Percentiles rank a stretch among this genome's conserved stretches.
phyloP scores from a whole-genome alignment of 176 grass and related monocot species.

The Raddia distichophylla region DNA sequence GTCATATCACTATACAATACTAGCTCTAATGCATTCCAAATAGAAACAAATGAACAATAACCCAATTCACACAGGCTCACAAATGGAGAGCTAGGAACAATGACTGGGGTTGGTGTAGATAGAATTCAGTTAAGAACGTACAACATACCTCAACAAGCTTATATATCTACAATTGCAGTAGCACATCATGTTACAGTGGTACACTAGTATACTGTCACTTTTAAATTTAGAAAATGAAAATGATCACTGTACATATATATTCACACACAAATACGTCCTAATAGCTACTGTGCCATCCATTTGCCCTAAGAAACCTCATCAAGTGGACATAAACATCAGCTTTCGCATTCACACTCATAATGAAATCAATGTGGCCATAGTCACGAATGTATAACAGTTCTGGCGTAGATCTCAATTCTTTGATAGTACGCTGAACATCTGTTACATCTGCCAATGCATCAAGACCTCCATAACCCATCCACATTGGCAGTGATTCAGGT shows the following conservation, averaged over 20 bases:
- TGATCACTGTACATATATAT: background rate
- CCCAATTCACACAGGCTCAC: no score
- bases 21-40: no score
- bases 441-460: constrained; percentile 80
- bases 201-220: background rate
- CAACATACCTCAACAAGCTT: no score
- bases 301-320: constrained; percentile 67
- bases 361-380: constrained; percentile 83
- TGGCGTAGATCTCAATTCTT: constrained; percentile 63
- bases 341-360: constrained; percentile 68
- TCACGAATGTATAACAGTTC: constrained; percentile 69
- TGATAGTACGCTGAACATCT: constrained; percentile 66
- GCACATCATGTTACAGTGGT: no score
- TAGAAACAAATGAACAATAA: no score
- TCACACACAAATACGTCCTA: constrained; percentile 41
- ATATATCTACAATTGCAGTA: no score
- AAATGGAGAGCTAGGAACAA: no score
- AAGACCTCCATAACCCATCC: constrained; percentile 84
- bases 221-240: background rate
- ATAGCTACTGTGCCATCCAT: constrained; percentile 60
- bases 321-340: constrained; percentile 73
- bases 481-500: constrained; percentile 70
- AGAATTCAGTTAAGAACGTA: no score
- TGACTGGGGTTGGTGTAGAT: no score
- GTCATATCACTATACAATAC: no score